Evolutionary conservation across 495 filamentous ascomycete genomes (phyloP), one percentile per base, ranked within the genome.

Genomic region (Glarea lozoyensis): DNA sequence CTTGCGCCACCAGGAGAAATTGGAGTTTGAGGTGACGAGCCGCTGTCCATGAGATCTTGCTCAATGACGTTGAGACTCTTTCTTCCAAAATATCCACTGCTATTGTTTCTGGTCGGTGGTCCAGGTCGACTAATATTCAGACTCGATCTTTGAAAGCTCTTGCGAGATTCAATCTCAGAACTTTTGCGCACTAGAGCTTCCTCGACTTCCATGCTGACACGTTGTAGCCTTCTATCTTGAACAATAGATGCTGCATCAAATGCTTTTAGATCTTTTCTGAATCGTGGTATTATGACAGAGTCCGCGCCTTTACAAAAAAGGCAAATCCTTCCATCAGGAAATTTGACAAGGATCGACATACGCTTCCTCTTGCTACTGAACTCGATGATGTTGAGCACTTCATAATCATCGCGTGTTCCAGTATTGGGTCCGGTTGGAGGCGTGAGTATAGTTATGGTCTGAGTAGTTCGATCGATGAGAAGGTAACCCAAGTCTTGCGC

Each of bases 301-400:
- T 96, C 89, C 25, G 89, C 89, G 20, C 89, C 89, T 60, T 96
- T 96, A 63, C 83, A 89, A 54, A 94, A 75, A 3, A 96, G 57
- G 57, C 83, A 92, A 37, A 94, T 82, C 16, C 78, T 75, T 12
- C 78, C 70, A 52, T 93, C 85, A 1, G 89, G 88, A 69, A 89
- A 86, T 22, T 83, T 79, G 2, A 94, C 78, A 29, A 94, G 64
- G 43, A 94, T 79, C 0, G 89, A 90, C 89, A 94, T 95, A 50
- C 89, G 70, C 63, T 95, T 96, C 29, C 89, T 76, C 46, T 78
- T 78, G 57, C 84, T 90, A 43, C 85, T 90, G 53, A 96, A 96
- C 56, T 95, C 89, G 50, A 96, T 84, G n/a, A 93, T 74, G 54
- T 95, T 84, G 41, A 96, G 63, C 13, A 94, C 68, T 43, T 90